Conservation (phyloP, 306 rosid species). For the Cicer arietinum region DNA sequence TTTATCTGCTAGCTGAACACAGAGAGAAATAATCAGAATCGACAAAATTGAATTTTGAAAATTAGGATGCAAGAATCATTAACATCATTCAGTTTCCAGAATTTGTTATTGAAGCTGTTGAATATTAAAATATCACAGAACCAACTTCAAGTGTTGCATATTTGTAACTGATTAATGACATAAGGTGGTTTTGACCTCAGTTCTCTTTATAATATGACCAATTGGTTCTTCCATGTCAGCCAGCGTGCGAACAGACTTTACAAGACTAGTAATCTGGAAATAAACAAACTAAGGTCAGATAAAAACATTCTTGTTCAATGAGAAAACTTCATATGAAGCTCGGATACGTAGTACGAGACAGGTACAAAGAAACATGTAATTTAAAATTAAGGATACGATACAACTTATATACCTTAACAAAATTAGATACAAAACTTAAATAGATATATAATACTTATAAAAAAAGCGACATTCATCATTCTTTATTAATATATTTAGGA, state of each 20-base stretch:
- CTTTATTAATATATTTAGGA: neutral
- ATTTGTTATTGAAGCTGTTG: neutral
- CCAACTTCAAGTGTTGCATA: neutral
- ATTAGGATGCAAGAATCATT: neutral
- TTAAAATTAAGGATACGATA: neutral
- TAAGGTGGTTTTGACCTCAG: slow-evolving; percentile 61
- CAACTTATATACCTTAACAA: neutral
- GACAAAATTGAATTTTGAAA: slow-evolving; percentile 28
- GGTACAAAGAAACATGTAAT: neutral
- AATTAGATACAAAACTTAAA: neutral
- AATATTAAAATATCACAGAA: slow-evolving; percentile 1
- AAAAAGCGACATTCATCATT: neutral
- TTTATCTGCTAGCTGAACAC: slow-evolving; percentile 79
- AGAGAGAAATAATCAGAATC: slow-evolving; percentile 47
- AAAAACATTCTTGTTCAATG: slow-evolving; percentile 9
- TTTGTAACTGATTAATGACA: neutral
- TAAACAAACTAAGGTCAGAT: slow-evolving; percentile 34
- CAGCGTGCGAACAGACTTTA: slow-evolving; percentile 73
- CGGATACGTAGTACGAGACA: too few species aligned
- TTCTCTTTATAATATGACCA: slow-evolving; percentile 74
- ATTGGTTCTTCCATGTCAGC: slow-evolving; percentile 90
- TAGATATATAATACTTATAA: neutral
- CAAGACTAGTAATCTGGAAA: slow-evolving; percentile 74
- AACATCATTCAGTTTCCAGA: neutral
- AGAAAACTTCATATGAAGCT: neutral